Base-by-base conservation (phyloP, 257 asterid genomes). In the Solanum dulcamara region DNA sequence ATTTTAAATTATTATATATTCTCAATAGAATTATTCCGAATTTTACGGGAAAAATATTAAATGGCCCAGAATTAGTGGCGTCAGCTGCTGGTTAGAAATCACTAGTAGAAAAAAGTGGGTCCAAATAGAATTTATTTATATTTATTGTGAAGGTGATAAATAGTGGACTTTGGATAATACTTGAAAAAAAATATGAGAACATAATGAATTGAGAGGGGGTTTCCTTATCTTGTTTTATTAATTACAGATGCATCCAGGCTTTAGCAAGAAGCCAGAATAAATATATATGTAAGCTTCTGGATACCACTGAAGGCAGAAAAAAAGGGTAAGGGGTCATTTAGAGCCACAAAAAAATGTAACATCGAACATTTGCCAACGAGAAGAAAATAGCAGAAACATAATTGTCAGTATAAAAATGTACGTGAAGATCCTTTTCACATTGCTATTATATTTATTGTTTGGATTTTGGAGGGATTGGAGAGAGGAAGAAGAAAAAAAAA, bases 151-250 rank as follows among this genome's bases (percentile, higher is more conserved):
- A 72, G 14, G 20, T 40, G 59, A 57, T 84, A 74, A 84, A 55
- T 51, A 51, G 15, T 33, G 64, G 42, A 26, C 22, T 26, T 8
- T 6, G 42, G 87, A 85, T 85, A 85, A 85, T 18, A 44, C 2
- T n/a, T 85, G 44, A 9, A 37, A 2, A 60, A 32, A 35, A 67
- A 35, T 85, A 26, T 74, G 87, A 74, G 84, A 85, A 26, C 77
- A 20, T 55, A 20, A 57, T 75, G 62, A 30, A 40, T 55, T 85
- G 28, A 33, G 22, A 2, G 44, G 18, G 4, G 44, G 74, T 50
- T 74, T 44, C 84, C 60, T 74, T 84, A 48, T 84, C 86, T 72
- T 72, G 62, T 71, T 71, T 53, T 84, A 32, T 70, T 75, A 32
- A 22, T 71, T 71, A 32, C 4, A 6, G 26, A 67, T 28, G 7